Base-by-base conservation (phyloP, 2,329 filamentous ascomycete species). In the Phaeosphaeria sp. region DNA sequence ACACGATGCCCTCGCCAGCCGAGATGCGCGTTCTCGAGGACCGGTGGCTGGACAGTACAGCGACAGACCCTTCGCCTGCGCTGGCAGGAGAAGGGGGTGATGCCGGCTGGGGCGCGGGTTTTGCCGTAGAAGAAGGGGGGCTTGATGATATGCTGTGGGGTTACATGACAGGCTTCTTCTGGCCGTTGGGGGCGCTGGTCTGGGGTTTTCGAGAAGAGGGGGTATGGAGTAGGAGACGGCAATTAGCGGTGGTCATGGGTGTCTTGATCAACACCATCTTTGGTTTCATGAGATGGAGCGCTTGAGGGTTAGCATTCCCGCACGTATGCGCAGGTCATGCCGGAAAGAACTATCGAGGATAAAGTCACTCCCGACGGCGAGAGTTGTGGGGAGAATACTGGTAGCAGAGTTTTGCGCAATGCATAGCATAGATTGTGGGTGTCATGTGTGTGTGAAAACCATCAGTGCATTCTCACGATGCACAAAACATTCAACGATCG, bases 141-240 rank as follows among this genome's bases (percentile, higher is more conserved):
- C 80, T 97, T 46, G 94, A 98, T 71, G 89, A 96, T 70, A 87
- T 97, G 81, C 83, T 98, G 57, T 91, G 89, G 79, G 95, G 93
- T 4, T 92, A 95, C 76, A 81, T 96, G 58, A 91, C 95, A 69
- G 95, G 95, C 0, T 99, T 98, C 81, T 90, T 99, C 75, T 98
- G 94, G 87, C 95, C 95, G 3, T 78, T 98, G 10, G 94, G 92
- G 0, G 93, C 91, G 69, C 81, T 94, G 55, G 88, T 90, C 52
- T 97, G 93, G 92, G 81, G 96, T 50, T 85, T 94, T 64, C 84
- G 93, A 58, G 92, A 97, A 76, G 91, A 95, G 56, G 93, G 91
- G 0, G 88, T 98, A 58, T 96, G 93, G 87, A 90, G 89, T 59
- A 87, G 90, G 71, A 84, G 93, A 69, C 90, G 92, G 82, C 89